Base-by-base conservation (phyloP, 208 protist species). In the Novymonas esmeraldas region DNA sequence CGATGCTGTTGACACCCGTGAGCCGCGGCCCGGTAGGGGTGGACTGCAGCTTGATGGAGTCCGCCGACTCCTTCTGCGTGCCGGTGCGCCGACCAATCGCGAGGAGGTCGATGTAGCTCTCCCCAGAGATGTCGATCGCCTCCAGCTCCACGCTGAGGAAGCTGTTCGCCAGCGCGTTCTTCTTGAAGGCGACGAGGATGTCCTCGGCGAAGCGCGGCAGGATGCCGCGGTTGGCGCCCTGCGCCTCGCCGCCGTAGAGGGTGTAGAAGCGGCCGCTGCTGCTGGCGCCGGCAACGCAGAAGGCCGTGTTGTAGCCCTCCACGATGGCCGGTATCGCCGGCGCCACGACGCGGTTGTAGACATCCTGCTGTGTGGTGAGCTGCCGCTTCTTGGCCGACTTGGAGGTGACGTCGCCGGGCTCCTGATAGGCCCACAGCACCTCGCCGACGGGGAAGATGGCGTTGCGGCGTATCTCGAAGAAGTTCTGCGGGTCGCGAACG, bases 251-350 rank as follows among this genome's bases (percentile, higher is more conserved):
- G 49, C 90, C 90, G 78, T 93, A 95, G 39, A 95, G 62, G 4
- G 90, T 90, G 73, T 90, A 91, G 22, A 80, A 52, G 41, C 84
- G 80, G 3, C 90, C 90, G 62, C 76, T 85, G 55, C 76, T 76
- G 24, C 82, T 56, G 5, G 68, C 78, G 38, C 90, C 90, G 28
- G 79, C 76, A 9, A 94, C 72, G 65, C 74, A 84, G 61, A 92
- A 95, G 26, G 90, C 90, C 10, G 87, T 73, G 72, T 71, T 92
- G 74, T 91, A 92, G 51, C 90, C 90, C 28, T 88, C 83, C 10
- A 93, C 66, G 44, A 95, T 92, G 3, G 64, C 65, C 28, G 68
- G 64, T 11, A 93, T 79, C 71, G 81, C 75, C 5, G 87, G 90
- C 28, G 61, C 59, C 7, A 93, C 84, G 14, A 86, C 70, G 6